Conservation (phyloP, 345 rosid genomes). For the Erucastrum elatum region DNA sequence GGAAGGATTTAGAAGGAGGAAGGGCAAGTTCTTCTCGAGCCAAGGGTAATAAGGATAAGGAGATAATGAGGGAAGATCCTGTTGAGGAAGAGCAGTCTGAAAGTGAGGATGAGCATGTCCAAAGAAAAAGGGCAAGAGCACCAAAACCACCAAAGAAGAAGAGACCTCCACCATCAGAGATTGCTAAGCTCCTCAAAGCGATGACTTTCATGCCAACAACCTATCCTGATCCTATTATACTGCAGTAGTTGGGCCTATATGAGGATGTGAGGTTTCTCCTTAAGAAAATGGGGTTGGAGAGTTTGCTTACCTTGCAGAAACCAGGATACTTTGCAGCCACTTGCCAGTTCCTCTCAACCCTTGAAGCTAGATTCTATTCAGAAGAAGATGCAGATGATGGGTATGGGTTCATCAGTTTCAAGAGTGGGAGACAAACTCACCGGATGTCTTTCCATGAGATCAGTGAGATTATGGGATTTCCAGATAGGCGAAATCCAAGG, state of each 20-base stretch:
- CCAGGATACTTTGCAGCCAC: not conserved
- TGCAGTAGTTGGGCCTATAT: no score
- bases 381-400: not conserved
- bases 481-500: not conserved
- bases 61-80: not conserved
- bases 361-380: not conserved
- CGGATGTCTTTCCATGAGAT: not conserved
- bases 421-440: not conserved
- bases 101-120: not conserved
- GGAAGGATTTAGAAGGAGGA: no score
- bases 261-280: no score
- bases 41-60: not conserved
- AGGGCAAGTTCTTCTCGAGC: not conserved
- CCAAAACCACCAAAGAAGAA: not conserved
- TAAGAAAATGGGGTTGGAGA: not conserved
- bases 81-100: not conserved
- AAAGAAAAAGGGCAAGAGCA: not conserved
- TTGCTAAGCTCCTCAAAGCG: not conserved
- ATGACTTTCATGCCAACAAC: not conserved
- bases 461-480: not conserved
- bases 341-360: not conserved
- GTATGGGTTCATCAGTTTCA: not conserved
- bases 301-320: not conserved
- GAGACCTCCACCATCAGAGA: not conserved
- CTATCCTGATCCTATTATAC: no score